Evolutionary conservation across 1,284 basidiomycete genomes (phyloP).

Genomic region (Tremellales sp.): DNA sequence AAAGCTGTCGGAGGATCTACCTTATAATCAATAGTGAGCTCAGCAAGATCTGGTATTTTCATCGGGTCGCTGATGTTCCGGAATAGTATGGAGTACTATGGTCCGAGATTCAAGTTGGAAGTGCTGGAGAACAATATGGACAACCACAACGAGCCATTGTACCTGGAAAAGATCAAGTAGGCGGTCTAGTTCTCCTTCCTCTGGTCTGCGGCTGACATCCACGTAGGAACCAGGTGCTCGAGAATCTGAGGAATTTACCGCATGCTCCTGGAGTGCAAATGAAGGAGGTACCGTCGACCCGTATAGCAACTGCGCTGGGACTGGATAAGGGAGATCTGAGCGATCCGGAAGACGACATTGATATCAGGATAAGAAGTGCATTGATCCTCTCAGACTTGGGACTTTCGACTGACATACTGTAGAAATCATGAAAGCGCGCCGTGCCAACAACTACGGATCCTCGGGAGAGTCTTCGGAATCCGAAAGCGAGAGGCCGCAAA

Average conservation of each 20-base stretch:
- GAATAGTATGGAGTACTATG: conserved; percentile 84
- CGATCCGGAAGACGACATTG: conserved; percentile 48
- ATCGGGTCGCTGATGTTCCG: background rate
- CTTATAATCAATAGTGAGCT: conserved; percentile 72
- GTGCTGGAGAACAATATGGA: conserved; percentile 92
- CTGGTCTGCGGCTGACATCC: background rate
- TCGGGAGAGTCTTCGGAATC: conserved; percentile 8
- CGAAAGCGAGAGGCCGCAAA: conserved; percentile 14
- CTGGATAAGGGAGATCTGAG: conserved; percentile 38
- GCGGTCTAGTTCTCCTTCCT: conserved; percentile 22
- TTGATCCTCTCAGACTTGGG: background rate
- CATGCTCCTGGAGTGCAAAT: conserved; percentile 84
- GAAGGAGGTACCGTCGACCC: conserved; percentile 67
- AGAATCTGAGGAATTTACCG: conserved; percentile 71
- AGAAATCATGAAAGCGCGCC: conserved; percentile 26
- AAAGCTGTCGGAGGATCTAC: conserved; percentile 78
- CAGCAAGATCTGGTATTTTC: background rate
- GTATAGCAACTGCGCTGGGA: conserved; percentile 38
- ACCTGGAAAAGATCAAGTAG: conserved; percentile 74
- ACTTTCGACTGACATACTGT: background rate
- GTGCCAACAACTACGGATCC: conserved; percentile 12
- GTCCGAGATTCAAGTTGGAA: conserved; percentile 89
- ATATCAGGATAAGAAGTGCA: conserved; percentile 42
- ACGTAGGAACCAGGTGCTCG: conserved; percentile 63
- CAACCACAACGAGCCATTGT: conserved; percentile 81